These are phyloP conservation scores for Sicyos baderoa DNA, from an alignment of 306 rosid species.

Conservation along the genomic window DNA sequence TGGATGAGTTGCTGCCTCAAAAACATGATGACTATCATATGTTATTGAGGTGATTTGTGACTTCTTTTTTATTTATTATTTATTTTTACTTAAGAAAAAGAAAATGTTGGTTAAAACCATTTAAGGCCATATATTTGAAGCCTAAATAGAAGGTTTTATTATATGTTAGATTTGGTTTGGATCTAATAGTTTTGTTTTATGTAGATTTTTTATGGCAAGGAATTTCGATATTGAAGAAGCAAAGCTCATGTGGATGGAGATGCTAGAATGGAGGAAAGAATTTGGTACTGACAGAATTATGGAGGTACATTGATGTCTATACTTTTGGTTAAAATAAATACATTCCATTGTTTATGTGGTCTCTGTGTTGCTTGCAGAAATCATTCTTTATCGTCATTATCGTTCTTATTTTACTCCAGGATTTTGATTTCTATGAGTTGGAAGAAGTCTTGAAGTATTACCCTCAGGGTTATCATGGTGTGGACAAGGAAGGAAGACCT, in stretches of 20 bases:
- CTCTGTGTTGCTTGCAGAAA: neutral
- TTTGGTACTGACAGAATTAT: slow-evolving; percentile 69
- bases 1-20: slow-evolving; percentile 57
- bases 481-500: slow-evolving; percentile 88
- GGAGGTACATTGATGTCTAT: slow-evolving; percentile 42
- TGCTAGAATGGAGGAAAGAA: slow-evolving; percentile 91
- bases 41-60: slow-evolving; percentile 51
- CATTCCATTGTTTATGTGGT: neutral
- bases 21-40: slow-evolving; percentile 75
- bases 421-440: slow-evolving; percentile 66
- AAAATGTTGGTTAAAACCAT: too few relatives aligned
- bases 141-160: too few relatives aligned
- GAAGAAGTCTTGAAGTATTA: slow-evolving; percentile 63
- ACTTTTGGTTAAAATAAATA: neutral
- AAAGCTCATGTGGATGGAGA: slow-evolving; percentile 82
- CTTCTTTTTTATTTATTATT: neutral
- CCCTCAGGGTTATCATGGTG: slow-evolving; percentile 90
- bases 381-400: neutral
- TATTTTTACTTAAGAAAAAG: too few relatives aligned
- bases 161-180: neutral
- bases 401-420: slow-evolving; percentile 33
- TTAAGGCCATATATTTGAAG: too few relatives aligned
- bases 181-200: neutral
- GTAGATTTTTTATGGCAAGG: slow-evolving; percentile 87
- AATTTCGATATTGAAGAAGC: slow-evolving; percentile 82